A percentile compares a stretch with the other conserved stretches of the same genome.
Conservation (phyloP, 2,329 filamentous ascomycete genomes). For the Apiospora aurea region DNA sequence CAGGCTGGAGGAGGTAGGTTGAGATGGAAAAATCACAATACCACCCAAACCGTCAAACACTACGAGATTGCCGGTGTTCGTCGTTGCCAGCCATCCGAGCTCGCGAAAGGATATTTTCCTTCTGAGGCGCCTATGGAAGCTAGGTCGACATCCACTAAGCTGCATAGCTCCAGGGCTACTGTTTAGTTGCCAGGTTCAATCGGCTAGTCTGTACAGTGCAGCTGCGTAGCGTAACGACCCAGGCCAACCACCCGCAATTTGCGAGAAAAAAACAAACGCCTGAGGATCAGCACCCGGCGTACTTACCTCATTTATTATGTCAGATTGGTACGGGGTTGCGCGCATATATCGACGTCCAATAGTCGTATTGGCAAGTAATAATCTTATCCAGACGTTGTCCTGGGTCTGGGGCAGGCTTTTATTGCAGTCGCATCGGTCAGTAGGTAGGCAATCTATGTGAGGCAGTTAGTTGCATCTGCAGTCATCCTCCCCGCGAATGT, state of each 20-base stretch:
- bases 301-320: conserved; percentile 8
- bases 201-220: conserved; percentile 4
- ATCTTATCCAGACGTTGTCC: neutral
- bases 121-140: neutral
- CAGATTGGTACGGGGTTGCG: conserved; percentile 18
- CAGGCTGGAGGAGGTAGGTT: neutral
- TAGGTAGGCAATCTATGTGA: neutral
- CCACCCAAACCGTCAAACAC: neutral
- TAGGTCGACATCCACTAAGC: neutral
- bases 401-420: neutral
- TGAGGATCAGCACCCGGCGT: neutral
- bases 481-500: neutral
- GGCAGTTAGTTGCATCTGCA: neutral
- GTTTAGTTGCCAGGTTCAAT: conserved; percentile 1
- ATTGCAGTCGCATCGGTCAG: neutral
- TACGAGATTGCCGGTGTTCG: neutral
- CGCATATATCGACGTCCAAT: neutral
- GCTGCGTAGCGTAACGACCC: conserved; percentile 7
- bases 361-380: neutral
- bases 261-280: conserved; percentile 3
- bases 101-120: conserved; percentile 9
- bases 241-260: conserved; percentile 12
- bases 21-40: neutral
- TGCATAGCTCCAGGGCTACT: conserved; percentile 15
- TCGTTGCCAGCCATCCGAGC: neutral